Base-by-base conservation (phyloP, 306 rosid genomes). In the Comarum palustre region DNA sequence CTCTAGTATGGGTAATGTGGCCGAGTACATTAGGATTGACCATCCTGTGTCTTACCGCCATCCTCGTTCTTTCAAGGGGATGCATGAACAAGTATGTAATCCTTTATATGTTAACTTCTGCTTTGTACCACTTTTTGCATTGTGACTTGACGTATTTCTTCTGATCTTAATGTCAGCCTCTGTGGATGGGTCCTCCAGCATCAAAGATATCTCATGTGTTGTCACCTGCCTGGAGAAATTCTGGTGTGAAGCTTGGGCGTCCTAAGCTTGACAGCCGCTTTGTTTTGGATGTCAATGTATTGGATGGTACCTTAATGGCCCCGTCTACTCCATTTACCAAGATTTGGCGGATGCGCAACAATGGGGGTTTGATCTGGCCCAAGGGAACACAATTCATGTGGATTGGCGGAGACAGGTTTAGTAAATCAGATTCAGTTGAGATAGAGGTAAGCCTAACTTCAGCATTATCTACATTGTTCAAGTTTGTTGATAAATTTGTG, bases 311-410 rank as follows among this genome's bases (percentile, higher is more conserved):
- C 17, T 45, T 86, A 71, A 90, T 95, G 88, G 80, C 93, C 69
- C 97, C 99, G 58, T 76, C 83, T 62, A 88, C 96, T 39, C 77
- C 84, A 68, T 92, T 95, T 75, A 95, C 96, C 72, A 95, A 95
- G 85, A 90, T 92, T 76, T 95, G 99, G 97, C 84, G 90, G 80
- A 82, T 95, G 93, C 87, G 84, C 39, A 95, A 95, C 83, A 88
- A 47, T 61, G 99, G 99, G 58, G 46, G 84, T 71, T 2, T 62
- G 45, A 69, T 65, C 38, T 95, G 99, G 99, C 96, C 92, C 46
- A 78, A 58, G 43, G 96, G 93, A 68, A 80, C 92, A 60, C 87
- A 84, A 77, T 92, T 95, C 71, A 84, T 88, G 66, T 90, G 97
- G 91, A 85, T 79, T 69, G 97, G 89, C 27, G 99, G 97, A 51